phyloP scores from a whole-genome alignment of 108 stramenopile genomes.

The Nitzschia sp. region DNA sequence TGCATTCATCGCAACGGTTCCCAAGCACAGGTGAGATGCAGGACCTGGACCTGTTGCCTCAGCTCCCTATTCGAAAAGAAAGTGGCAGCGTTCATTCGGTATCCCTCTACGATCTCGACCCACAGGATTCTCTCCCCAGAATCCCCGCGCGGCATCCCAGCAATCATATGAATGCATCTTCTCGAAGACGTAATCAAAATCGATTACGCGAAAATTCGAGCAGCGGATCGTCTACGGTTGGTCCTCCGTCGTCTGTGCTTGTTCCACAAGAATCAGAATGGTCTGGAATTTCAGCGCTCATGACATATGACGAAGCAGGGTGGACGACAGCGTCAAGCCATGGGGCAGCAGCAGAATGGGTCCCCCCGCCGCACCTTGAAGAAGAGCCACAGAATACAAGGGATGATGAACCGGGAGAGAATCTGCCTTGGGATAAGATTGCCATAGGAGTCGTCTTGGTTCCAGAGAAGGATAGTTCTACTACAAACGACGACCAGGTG shows the following conservation, averaged over 20 bases:
- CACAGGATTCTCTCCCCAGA: background rate
- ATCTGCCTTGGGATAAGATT: background rate
- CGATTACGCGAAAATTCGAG: background rate
- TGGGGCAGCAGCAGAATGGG: background rate
- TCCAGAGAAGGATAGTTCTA: background rate
- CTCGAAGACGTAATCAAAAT: background rate
- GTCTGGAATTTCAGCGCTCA: background rate
- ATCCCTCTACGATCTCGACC: background rate
- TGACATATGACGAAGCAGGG: background rate
- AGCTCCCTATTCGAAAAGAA: background rate
- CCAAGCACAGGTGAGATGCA: background rate
- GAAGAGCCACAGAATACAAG: background rate
- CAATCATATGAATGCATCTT: background rate
- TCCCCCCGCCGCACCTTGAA: background rate
- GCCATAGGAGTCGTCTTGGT: background rate
- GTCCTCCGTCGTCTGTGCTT: background rate
- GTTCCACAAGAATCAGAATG: background rate
- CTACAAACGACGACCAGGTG: no score
- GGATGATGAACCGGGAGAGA: background rate
- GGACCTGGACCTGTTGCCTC: background rate
- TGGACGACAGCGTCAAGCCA: background rate
- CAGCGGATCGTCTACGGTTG: background rate
- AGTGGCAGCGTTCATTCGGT: background rate
- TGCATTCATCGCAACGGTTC: background rate
- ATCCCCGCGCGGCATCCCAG: background rate